Evolutionary conservation across 116 monocot species (phyloP).

Genomic region (Phalaenopsis hybrid): DNA sequence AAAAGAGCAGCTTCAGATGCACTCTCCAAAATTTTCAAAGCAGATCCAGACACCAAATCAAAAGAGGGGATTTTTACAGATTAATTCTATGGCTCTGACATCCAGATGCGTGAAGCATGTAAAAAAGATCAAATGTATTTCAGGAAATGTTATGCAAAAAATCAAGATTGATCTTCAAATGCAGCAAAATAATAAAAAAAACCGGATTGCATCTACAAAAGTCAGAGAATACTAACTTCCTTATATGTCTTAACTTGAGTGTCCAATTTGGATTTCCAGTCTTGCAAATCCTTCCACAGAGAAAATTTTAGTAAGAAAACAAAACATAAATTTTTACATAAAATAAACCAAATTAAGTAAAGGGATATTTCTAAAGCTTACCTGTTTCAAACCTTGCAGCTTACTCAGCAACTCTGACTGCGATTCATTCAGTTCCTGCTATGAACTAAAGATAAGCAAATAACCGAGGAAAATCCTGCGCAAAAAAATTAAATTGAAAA

Average conservation of each 20-base stretch:
- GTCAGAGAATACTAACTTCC: too few relatives aligned
- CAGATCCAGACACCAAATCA: background rate
- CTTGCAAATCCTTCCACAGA: background rate
- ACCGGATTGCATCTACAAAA: too few relatives aligned
- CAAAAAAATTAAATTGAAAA: background rate
- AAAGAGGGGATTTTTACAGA: background rate
- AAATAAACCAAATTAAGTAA: background rate
- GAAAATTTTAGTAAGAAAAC: background rate
- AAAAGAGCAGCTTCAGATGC: background rate
- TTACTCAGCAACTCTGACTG: background rate
- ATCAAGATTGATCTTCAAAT: too few relatives aligned
- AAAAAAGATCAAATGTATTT: too few relatives aligned
- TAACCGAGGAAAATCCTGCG: background rate
- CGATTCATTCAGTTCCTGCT: background rate
- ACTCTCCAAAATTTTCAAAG: background rate
- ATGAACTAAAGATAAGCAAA: background rate
- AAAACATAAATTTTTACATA: background rate
- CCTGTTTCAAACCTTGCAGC: background rate
- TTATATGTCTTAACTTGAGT: background rate
- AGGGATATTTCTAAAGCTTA: background rate
- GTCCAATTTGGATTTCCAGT: slow-evolving; percentile 2
- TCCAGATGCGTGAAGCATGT: too few relatives aligned
- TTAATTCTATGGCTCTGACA: too few relatives aligned
- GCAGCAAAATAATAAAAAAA: too few relatives aligned
- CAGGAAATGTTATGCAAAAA: too few relatives aligned